Percentiles rank a stretch among this genome's conserved stretches.
phyloP scores from a whole-genome alignment of 2,329 filamentous ascomycete species.

The Fusarium succisae region DNA sequence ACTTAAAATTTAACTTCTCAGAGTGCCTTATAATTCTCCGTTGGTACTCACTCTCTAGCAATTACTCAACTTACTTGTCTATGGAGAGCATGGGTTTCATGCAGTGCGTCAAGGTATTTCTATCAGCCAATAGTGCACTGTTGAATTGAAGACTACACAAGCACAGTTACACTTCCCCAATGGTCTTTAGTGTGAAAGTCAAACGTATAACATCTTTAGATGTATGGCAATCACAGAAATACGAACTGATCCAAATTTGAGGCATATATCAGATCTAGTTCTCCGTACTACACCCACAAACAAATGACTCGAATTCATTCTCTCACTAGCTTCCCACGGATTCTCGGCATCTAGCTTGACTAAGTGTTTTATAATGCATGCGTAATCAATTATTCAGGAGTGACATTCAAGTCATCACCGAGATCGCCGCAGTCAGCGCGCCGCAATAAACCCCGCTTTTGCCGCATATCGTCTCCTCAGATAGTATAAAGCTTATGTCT shows the following conservation, averaged over 20 bases:
- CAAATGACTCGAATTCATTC: background rate
- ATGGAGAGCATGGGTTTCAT: background rate
- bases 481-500: background rate
- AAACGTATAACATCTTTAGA: background rate
- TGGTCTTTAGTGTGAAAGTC: too few relatives aligned
- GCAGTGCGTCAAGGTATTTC: too few relatives aligned
- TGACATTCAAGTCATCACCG: background rate
- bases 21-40: rapidly evolving
- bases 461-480: background rate
- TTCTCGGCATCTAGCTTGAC: background rate
- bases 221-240: background rate
- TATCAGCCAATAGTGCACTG: background rate
- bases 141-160: background rate
- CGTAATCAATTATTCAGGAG: background rate
- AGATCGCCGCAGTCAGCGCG: background rate
- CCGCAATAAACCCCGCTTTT: constrained; percentile 5
- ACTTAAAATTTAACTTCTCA: too few relatives aligned
- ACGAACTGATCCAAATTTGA: background rate
- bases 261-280: background rate
- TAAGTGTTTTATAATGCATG: background rate
- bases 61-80: too few relatives aligned
- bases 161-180: background rate
- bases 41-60: too few relatives aligned
- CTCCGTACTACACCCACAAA: too few relatives aligned
- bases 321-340: too few relatives aligned